Evolutionary conservation across 495 filamentous ascomycete species (phyloP), one percentile per base, ranked within the genome.

Genomic region (Jackrogersella minutella): DNA sequence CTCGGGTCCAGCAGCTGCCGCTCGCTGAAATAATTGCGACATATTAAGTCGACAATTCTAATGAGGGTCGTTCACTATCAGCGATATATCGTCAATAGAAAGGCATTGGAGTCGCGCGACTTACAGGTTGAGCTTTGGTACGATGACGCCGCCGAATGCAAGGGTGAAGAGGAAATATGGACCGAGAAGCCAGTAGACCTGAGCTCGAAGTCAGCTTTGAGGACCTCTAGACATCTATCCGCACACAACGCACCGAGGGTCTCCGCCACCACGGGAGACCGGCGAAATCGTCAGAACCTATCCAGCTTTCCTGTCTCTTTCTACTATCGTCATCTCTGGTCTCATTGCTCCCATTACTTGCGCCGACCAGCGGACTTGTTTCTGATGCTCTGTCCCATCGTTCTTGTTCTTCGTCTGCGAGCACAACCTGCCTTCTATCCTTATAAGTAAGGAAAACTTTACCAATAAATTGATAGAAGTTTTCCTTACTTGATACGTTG

Each of bases 141-240:
- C 91, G 2, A 91, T 77, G 21, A 89, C 83, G 64, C 91, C 93
- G 17, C 95, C 95, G 71, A 93, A 92, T 0, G 92, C 93, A 40
- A 96, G 78, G 0, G 91, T 90, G 73, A 88, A 92, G 5, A 96
- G 71, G 21, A 90, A 78, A 73, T 91, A 92, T 3, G 91, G 89
- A 0, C 85, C 86, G 8, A 99, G 68, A 13, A 99, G 78, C 92
- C 93, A 99, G 75, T 83, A 91, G 33, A 97, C 84, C 91, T 96
- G 55, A 51, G 31, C 10, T 17, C n/a, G 31, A 24, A 30, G 52
- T 77, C 47, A 75, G 69, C 40, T 19, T 9, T 3, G 1, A 28
- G 19, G 36, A 57, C 13, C 30, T 19, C 22, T 24, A 34, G 17
- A 44, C 37, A 22, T 59, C 30, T 53, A 19, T 14, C 8, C 19